Conservation (phyloP, 1,284 basidiomycete genomes). For the Amylostereum areolatum region DNA sequence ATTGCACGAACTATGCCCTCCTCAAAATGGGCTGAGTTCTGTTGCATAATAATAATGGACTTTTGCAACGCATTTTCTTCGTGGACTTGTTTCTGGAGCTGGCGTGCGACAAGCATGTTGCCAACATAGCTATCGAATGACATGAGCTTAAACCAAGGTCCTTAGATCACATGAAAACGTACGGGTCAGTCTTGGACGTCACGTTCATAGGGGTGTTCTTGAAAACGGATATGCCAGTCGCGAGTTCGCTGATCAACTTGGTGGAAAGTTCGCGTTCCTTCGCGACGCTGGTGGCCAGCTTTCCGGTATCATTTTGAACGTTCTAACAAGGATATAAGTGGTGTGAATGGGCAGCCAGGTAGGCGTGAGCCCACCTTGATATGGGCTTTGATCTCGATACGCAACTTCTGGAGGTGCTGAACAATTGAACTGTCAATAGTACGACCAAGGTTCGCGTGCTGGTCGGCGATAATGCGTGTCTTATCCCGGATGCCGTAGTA, state of each 20-base stretch:
- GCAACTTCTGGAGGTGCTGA: slow-evolving; percentile 93
- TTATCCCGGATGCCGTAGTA: slow-evolving; percentile 94
- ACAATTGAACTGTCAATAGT: slow-evolving; percentile 98
- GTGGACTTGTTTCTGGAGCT: slow-evolving; percentile 91
- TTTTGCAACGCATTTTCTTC: slow-evolving; percentile 99
- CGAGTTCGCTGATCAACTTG: slow-evolving; percentile 83
- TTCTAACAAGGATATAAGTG: slow-evolving; percentile 44
- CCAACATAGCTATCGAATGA: slow-evolving; percentile 43
- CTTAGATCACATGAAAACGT: slow-evolving; percentile 23
- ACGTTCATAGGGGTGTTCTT: slow-evolving; percentile 95
- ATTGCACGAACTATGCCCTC: slow-evolving; percentile 94
- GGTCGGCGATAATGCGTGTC: slow-evolving; percentile 90
- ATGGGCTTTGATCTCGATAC: slow-evolving; percentile 95
- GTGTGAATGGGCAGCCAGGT: background rate
- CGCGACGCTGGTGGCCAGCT: slow-evolving; percentile 90
- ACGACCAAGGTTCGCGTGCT: slow-evolving; percentile 93
- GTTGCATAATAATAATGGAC: slow-evolving; percentile 98
- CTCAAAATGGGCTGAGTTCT: slow-evolving; percentile 96
- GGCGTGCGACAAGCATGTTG: slow-evolving; percentile 80
- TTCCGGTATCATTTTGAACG: slow-evolving; percentile 97
- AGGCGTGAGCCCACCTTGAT: slow-evolving; percentile 60
- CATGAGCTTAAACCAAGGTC: background rate
- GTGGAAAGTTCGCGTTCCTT: slow-evolving; percentile 91
- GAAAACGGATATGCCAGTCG: slow-evolving; percentile 82
- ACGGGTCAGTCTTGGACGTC: slow-evolving; percentile 83